Percentiles rank a stretch among this genome's conserved stretches.
Conservation (phyloP, 2,329 filamentous ascomycete species). For the Trichophyton mentagrophytes region DNA sequence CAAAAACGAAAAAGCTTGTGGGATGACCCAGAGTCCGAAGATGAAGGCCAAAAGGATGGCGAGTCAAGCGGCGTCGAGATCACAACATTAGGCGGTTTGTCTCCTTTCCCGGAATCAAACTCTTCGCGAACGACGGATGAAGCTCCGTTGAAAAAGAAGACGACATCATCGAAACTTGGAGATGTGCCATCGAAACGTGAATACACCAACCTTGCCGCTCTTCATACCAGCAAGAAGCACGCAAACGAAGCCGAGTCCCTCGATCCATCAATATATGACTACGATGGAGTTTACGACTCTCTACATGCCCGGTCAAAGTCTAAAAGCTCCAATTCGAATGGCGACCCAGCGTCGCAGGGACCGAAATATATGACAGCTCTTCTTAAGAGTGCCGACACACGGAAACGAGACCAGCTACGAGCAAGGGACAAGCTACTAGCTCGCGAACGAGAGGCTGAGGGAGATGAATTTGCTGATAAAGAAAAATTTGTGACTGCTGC, state of each 20-base stretch:
- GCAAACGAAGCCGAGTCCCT: conserved; percentile 32
- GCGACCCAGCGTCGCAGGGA: conserved; percentile 17
- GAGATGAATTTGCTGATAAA: conserved; percentile 54
- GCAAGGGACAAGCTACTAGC: conserved; percentile 49
- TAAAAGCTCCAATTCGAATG: conserved; percentile 14
- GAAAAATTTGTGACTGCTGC: conserved; percentile 55
- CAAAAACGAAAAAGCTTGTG: conserved; percentile 39
- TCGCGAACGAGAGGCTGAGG: conserved; percentile 50
- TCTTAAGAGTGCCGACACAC: conserved; percentile 46
- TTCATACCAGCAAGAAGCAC: conserved; percentile 35
- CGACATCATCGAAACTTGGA: conserved; percentile 9
- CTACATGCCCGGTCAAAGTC: conserved; percentile 30
- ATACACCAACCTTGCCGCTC: conserved; percentile 35
- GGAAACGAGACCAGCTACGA: conserved; percentile 51
- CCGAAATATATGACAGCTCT: conserved; percentile 51
- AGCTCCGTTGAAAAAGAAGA: neutral
- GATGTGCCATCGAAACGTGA: neutral
- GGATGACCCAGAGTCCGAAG: conserved; percentile 31
- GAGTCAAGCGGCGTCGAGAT: conserved; percentile 21
- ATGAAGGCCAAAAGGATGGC: conserved; percentile 8
- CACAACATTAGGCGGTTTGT: conserved; percentile 27
- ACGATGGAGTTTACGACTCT: conserved; percentile 38
- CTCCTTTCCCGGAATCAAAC: neutral
- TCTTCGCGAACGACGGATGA: neutral
- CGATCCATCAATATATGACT: conserved; percentile 38